Base-by-base conservation (phyloP, 257 asterid genomes). In the Nicotiana benthamiana region DNA sequence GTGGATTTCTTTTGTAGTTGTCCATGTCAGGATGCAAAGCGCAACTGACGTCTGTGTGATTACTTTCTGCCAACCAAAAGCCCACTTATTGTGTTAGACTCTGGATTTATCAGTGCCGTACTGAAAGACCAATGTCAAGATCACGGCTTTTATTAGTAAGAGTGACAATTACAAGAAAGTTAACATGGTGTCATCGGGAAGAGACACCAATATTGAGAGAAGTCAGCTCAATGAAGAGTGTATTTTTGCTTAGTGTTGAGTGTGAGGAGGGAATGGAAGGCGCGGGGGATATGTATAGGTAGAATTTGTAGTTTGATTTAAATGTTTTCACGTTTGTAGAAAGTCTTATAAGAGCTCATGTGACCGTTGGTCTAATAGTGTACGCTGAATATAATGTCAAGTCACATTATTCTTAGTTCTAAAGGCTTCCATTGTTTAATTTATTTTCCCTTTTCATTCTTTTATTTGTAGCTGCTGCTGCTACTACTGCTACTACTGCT, bases 321-420 rank as follows among this genome's bases (percentile, higher is more conserved):
- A 94, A 92, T 92, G 97, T 77, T 57, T 74, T 94, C 98, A 94
- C 97, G 97, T 86, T 91, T 85, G 87, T 83, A 79, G 66, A 40
- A 85, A 91, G 63, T 78, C 22, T 46, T 40, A 36, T 12, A 46
- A 72, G 60, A 46, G 78, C 78, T n/a, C 78, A 72, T 72, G 78
- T 72, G 78, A 72, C 60, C 40, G 60, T 72, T 54, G 53, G 26
- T 34, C 78, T 13, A 13, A 72, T 48, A n/a, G 20, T 72, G 40
- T 72, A 72, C 78, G 24, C 78, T 46, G 78, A 46, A 72, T 72
- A 72, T 72, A 46, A 72, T 46, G 77, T 43, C 36, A 22, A 72
- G 77, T 72, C 78, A 72, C 78, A 72, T 72, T 46, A 72, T 72
- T 46, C 78, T 72, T 72, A 24, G 26, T 68, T 36, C 30, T 68